Base-by-base conservation (phyloP, 2,329 filamentous ascomycete genomes). In the Ophiognomonia clavigignenti-juglandacearum region DNA sequence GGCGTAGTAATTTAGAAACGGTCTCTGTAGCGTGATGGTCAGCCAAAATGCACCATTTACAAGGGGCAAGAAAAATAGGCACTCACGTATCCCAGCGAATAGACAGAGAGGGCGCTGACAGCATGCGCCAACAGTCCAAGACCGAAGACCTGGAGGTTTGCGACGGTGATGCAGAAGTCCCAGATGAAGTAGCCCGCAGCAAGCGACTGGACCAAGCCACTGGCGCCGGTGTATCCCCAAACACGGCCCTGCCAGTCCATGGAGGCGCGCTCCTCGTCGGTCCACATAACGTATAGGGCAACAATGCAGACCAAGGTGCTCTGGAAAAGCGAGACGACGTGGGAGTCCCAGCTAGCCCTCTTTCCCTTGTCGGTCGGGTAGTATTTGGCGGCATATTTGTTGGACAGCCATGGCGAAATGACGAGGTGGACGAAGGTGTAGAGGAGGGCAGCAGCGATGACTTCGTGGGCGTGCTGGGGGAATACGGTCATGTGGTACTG, bases 111-210 rank as follows among this genome's bases (percentile, higher is more conserved):
- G 7, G 88, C 88, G 55, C 80, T 82, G 37, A 87, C 64, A 39
- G 87, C 88, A 64, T 95, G 88, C 41, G 85, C 85, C 49, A 92
- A 71, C 65, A 90, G 82, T 34, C 86, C 86, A n/a, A 78, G 59
- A 7, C 86, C 86, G 59, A 93, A 93, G 29, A 90, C 77, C 50
- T 80, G 72, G 20, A 91, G 60, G 59, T 90, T 77, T 59, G 76
- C 68, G 49, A 80, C 66, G 35, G 86, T 90, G 53, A 90, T 76
- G 54, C 82, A 68, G 42, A 93, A 65, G 61, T 95, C 88, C 86
- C 87, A 95, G 42, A 92, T 65, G 61, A 95, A 95, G 64, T 95
- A 95, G 9, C 88, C 88, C 19, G 82, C 75, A 1, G 86, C 88
- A 56, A 91, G 75, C 9, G 82, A 84, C 65, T 90, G 86, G 45